Percentiles rank a stretch among this genome's conserved stretches.
Evolutionary conservation across 306 rosid species (phyloP).

Genomic region (Acacia crassicarpa): DNA sequence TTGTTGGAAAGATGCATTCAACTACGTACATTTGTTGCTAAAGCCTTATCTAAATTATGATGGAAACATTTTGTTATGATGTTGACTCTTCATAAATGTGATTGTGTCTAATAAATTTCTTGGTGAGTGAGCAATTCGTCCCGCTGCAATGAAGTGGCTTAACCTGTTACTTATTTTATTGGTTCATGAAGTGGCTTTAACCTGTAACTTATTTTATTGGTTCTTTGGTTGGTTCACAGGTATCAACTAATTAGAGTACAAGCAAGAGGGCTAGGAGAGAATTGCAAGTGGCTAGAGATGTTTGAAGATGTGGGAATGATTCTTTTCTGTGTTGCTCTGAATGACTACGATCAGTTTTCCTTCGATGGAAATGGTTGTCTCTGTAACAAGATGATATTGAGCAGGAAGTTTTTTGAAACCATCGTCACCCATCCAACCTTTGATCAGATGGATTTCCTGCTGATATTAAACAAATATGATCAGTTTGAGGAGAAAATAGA

Average conservation of each 20-base stretch:
- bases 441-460: slow-evolving; percentile 82
- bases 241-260: slow-evolving; percentile 50
- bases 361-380: slow-evolving; percentile 62
- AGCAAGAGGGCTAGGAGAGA: slow-evolving; percentile 68
- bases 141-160: slow-evolving; percentile 17
- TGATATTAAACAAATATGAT: slow-evolving; percentile 84
- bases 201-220: slow-evolving; percentile 3
- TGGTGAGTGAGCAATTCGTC: background rate
- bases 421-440: slow-evolving; percentile 89
- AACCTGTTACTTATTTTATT: slow-evolving; percentile 12
- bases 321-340: slow-evolving; percentile 82
- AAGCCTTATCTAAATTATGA: background rate
- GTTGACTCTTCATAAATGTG: background rate
- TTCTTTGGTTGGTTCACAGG: slow-evolving; percentile 35
- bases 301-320: slow-evolving; percentile 94
- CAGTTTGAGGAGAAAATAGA: slow-evolving; percentile 79
- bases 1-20: background rate
- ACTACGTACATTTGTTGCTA: background rate
- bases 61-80: background rate
- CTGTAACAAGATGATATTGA: slow-evolving; percentile 75
- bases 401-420: slow-evolving; percentile 76
- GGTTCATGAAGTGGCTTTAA: background rate
- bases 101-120: background rate
- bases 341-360: slow-evolving; percentile 83
- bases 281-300: slow-evolving; percentile 99